A percentile compares a stretch with the other conserved stretches of the same genome.
These are phyloP conservation scores for Leptographium galeiforme DNA, from an alignment of 2,329 filamentous ascomycete genomes.

Conservation along the genomic window DNA sequence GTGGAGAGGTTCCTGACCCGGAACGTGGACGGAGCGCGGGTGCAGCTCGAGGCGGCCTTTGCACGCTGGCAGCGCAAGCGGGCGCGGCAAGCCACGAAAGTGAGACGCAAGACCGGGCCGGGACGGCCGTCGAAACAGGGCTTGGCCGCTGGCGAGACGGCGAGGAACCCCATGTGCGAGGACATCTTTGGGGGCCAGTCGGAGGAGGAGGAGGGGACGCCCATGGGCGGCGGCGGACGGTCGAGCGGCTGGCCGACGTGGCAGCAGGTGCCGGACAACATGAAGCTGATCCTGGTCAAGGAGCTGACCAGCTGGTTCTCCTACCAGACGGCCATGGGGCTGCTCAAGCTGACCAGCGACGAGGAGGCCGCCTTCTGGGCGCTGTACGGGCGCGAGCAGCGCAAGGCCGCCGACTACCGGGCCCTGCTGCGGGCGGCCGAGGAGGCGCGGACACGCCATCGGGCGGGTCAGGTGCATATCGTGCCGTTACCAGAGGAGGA, in stretches of 20 bases:
- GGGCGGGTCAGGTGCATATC: neutral
- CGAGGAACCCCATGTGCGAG: neutral
- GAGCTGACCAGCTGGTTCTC: constrained; percentile 4
- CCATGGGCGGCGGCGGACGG: too few relatives aligned
- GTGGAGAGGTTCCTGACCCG: neutral
- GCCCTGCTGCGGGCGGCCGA: neutral
- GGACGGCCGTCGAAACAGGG: too few relatives aligned
- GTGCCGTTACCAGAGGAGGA: neutral
- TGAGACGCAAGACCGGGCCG: too few relatives aligned
- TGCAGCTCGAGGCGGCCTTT: neutral
- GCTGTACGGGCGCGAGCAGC: constrained; percentile 6
- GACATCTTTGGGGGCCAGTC: too few relatives aligned
- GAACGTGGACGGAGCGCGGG: neutral
- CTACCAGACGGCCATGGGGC: neutral
- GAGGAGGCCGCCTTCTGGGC: constrained; percentile 3
- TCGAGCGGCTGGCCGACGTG: neutral
- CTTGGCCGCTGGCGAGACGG: neutral
- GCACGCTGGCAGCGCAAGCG: neutral
- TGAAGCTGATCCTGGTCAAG: constrained; percentile 11
- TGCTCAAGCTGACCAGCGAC: constrained; percentile 2
- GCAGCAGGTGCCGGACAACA: constrained; percentile 6
- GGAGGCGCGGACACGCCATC: neutral
- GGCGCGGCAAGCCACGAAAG: neutral
- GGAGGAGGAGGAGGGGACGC: too few relatives aligned
- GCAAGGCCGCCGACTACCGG: neutral